These are phyloP conservation scores for Effrenium voratum DNA, from an alignment of 73 alveolate genomes.

Conservation along the genomic window DNA sequence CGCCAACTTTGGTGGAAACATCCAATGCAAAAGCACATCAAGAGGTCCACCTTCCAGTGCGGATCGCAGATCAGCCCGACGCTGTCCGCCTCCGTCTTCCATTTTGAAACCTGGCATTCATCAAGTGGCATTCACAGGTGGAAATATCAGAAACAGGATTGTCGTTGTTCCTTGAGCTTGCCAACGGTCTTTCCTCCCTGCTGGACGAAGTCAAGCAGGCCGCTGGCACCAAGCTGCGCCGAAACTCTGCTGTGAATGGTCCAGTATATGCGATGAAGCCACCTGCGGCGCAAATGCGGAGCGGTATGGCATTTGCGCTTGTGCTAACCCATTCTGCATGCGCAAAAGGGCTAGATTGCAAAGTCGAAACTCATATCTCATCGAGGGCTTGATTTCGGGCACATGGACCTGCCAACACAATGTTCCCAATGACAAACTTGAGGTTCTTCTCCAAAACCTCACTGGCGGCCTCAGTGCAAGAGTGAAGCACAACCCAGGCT, in stretches of 20 bases:
- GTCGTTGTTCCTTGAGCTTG: no score
- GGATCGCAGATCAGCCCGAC: slow-evolving; percentile 94
- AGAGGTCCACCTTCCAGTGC: slow-evolving; percentile 22
- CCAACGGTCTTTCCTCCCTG: no score
- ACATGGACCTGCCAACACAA: slow-evolving; percentile 99
- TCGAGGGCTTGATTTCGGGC: no score
- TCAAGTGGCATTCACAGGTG: no score
- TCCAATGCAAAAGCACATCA: background rate
- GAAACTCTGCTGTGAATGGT: slow-evolving; percentile 99
- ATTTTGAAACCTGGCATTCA: slow-evolving; percentile 96
- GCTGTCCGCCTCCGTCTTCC: slow-evolving; percentile 96
- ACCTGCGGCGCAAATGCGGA: background rate
- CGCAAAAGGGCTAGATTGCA: no score
- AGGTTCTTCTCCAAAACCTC: slow-evolving; percentile 97
- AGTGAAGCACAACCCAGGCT: slow-evolving; percentile 93
- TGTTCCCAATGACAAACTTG: slow-evolving; percentile 99
- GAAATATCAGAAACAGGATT: no score
- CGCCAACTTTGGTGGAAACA: background rate
- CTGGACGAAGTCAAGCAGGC: no score
- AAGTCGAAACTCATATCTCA: slow-evolving; percentile 98
- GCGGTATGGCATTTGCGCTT: no score
- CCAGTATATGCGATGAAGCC: slow-evolving; percentile 96
- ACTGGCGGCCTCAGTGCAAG: slow-evolving; percentile 7
- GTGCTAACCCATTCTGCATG: no score
- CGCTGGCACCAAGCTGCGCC: slow-evolving; percentile 97